phyloP scores from a whole-genome alignment of 2,329 filamentous ascomycete species.

The Paecilomyces fulvus region DNA sequence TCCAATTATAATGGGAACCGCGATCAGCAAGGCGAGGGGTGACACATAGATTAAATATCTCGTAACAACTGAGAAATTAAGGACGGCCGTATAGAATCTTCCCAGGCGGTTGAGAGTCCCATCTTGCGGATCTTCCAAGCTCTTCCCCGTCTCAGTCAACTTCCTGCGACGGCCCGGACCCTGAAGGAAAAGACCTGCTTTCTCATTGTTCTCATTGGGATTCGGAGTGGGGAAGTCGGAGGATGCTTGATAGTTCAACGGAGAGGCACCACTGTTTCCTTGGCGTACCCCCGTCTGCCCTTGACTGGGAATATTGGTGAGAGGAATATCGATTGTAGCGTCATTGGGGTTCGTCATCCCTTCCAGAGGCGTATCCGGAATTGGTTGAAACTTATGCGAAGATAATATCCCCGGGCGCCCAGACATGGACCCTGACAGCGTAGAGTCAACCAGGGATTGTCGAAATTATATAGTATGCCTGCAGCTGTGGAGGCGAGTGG shows the following conservation, averaged over 20 bases:
- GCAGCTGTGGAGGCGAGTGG: neutral
- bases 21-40: conserved; percentile 49
- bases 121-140: conserved; percentile 38
- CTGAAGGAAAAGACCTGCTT: conserved; percentile 15
- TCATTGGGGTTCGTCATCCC: conserved; percentile 43
- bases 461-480: neutral
- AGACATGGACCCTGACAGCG: neutral
- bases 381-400: conserved; percentile 36
- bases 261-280: conserved; percentile 22
- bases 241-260: conserved; percentile 21
- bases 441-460: neutral
- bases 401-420: conserved; percentile 23
- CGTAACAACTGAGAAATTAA: conserved; percentile 55
- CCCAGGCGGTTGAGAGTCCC: conserved; percentile 52
- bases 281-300: conserved; percentile 39
- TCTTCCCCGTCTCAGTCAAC: conserved; percentile 18
- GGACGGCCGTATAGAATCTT: conserved; percentile 50
- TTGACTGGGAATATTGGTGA: conserved; percentile 47
- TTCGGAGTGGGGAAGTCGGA: conserved; percentile 11
- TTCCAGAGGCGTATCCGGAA: conserved; percentile 24
- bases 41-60: conserved; percentile 56
- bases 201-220: conserved; percentile 22
- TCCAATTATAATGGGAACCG: conserved; percentile 56
- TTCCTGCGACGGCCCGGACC: conserved; percentile 26
- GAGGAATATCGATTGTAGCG: conserved; percentile 53